Evolutionary conservation across 108 stramenopile species (phyloP), one percentile per base, ranked within the genome.

Genomic region (Halocafeteria seosinensis): DNA sequence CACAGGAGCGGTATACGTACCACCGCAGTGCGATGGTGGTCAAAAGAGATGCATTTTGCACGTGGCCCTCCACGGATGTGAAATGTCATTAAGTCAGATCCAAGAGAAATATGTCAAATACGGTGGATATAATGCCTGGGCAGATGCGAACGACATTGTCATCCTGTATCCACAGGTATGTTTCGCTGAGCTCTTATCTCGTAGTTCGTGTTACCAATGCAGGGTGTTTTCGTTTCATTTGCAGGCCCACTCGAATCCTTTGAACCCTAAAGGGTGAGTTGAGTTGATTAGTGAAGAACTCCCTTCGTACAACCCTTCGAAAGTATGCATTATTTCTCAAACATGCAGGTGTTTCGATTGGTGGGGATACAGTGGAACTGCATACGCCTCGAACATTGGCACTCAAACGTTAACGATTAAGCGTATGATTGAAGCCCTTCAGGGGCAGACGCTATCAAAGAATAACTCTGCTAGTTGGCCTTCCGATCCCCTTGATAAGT

Each of bases 331-430:
- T n/a, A n/a, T n/a, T n/a, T n/a, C n/a, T n/a, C n/a, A n/a, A n/a
- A n/a, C n/a, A n/a, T n/a, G n/a, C n/a, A n/a, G n/a, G n/a, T 67
- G 66, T 61, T 67, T 50, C 50, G 66, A 67, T 24, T 67, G 66
- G 66, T 67, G 58, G 59, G 55, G n/a, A 26, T 61, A 61, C 8
- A 34, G 36, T 25, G 66, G 53, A 28, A 6, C 13, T 3, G 8
- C 53, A 59, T 67, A 61, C 61, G 66, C 61, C 37, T 37, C 55
- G 42, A 67, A 67, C 26, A n/a, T 57, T n/a, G 66, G 66, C 12
- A 9, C 55, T 21, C 66, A 67, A 25, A 67, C 55, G 8, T 50
- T 59, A 17, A 30, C 57, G 12, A n/a, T 59, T 35, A 59, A 59
- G 57, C 28, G 57, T 2, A 30, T 59, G 13, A 25, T 59, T 6